Evolutionary conservation across 1,284 basidiomycete species (phyloP).

Genomic region (Papiliotrema laurentii): DNA sequence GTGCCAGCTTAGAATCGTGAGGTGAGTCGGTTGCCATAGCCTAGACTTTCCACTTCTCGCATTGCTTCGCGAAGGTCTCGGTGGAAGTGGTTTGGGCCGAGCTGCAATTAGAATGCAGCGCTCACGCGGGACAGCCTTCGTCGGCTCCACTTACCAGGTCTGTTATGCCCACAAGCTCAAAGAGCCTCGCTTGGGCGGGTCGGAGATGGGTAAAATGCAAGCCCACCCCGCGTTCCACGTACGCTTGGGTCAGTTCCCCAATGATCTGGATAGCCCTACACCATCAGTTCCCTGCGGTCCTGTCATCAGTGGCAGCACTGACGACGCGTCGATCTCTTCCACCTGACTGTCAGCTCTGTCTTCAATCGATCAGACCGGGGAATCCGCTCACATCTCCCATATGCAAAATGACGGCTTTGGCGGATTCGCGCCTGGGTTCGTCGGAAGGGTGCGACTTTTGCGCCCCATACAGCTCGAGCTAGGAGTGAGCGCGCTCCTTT

Average conservation of each 20-base stretch:
- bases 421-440: slow-evolving; percentile 67
- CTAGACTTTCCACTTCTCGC: slow-evolving; percentile 38
- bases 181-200: slow-evolving; percentile 55
- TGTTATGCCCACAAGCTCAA: slow-evolving; percentile 48
- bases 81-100: slow-evolving; percentile 67
- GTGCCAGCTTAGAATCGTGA: slow-evolving; percentile 2
- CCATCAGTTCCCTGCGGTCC: too few species aligned
- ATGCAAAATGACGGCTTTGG: slow-evolving; percentile 78
- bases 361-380: neutral
- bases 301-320: slow-evolving; percentile 34
- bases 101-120: slow-evolving; percentile 48
- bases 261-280: slow-evolving; percentile 79
- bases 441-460: slow-evolving; percentile 79
- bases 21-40: slow-evolving; percentile 24
- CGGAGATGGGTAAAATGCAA: slow-evolving; percentile 76
- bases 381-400: slow-evolving; percentile 57
- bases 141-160: slow-evolving; percentile 26
- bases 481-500: neutral
- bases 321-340: slow-evolving; percentile 71
- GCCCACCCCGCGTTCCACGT: slow-evolving; percentile 62
- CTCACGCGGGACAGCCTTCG: neutral
- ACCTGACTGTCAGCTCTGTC: slow-evolving; percentile 4
- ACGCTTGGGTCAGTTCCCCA: slow-evolving; percentile 71
- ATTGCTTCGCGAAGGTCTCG: slow-evolving; percentile 56
- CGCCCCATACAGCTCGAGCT: slow-evolving; percentile 63